Percentiles rank a stretch among this genome's conserved stretches.
Evolutionary conservation across 768 basidiomycete genomes (phyloP).

Genomic region (Asterophora lycoperdoides): DNA sequence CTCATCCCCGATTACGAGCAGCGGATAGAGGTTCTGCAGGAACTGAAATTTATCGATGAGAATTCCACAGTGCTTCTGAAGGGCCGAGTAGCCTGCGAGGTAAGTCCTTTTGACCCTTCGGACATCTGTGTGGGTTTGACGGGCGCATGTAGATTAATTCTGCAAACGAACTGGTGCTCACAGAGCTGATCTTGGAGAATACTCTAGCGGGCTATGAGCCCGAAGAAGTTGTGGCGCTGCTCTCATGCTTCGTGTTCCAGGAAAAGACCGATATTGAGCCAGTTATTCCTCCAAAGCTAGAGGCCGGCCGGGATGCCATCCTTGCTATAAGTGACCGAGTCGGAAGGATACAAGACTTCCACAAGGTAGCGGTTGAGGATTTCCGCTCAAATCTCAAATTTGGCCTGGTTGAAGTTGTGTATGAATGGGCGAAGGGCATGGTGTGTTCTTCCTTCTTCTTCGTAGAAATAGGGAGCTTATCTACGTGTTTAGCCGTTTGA

Average conservation of each 20-base stretch:
- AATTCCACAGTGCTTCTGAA: conserved; percentile 94
- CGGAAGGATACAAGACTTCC: conserved; percentile 69
- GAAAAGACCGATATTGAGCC: conserved; percentile 95
- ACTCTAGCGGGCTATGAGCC: conserved; percentile 87
- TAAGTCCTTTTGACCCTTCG: conserved; percentile 26
- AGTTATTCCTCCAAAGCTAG: conserved; percentile 69
- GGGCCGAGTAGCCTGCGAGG: conserved; percentile 97
- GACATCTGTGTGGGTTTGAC: neutral
- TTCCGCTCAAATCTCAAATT: conserved; percentile 80
- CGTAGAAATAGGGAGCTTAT: neutral
- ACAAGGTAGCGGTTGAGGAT: conserved; percentile 76
- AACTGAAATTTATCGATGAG: conserved; percentile 90
- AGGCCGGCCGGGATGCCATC: conserved; percentile 78
- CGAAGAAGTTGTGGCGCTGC: conserved; percentile 92
- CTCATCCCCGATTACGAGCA: conserved; percentile 97
- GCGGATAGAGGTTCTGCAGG: conserved; percentile 84
- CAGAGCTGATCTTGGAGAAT: conserved; percentile 96
- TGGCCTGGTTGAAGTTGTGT: conserved; percentile 93
- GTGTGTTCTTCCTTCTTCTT: conserved; percentile 39
- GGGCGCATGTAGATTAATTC: conserved; percentile 78
- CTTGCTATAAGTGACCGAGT: conserved; percentile 74
- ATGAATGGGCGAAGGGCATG: conserved; percentile 99
- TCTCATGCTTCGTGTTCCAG: conserved; percentile 97
- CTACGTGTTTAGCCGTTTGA: conserved; percentile 73
- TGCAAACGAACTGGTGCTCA: conserved; percentile 92